Evolutionary conservation across 2,329 filamentous ascomycete genomes (phyloP).

Genomic region (Fusarium cicatricum): DNA sequence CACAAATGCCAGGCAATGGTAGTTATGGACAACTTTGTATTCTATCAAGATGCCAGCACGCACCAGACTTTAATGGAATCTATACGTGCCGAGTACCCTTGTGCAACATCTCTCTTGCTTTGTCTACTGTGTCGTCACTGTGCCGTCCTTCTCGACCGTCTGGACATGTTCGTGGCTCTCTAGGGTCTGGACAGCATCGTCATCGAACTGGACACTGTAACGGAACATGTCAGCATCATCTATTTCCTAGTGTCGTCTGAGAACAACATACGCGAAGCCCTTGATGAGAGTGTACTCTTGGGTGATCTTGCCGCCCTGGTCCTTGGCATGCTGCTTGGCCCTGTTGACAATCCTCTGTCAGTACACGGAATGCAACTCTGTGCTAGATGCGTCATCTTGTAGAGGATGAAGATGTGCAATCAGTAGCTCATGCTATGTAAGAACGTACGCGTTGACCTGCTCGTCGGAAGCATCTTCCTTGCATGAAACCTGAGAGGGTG

Average conservation of each 20-base stretch:
- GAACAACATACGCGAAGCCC: conserved; percentile 81
- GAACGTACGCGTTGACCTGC: conserved; percentile 71
- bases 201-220: conserved; percentile 74
- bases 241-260: no score
- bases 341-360: conserved; percentile 52
- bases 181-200: conserved; percentile 72
- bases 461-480: conserved; percentile 73
- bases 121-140: conserved; percentile 72
- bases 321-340: conserved; percentile 76
- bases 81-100: conserved; percentile 13
- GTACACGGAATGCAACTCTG: neutral
- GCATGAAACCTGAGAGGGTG: conserved; percentile 72
- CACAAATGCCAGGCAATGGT: neutral
- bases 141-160: conserved; percentile 75
- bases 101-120: neutral
- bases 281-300: conserved; percentile 90
- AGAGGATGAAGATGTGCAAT: no score
- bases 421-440: neutral
- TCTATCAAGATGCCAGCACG: conserved; percentile 15
- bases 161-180: conserved; percentile 75
- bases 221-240: conserved; percentile 1
- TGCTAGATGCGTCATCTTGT: neutral
- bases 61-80: conserved; percentile 23
- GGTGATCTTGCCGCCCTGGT: conserved; percentile 83
- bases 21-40: conserved; percentile 4